A percentile compares a stretch with the other conserved stretches of the same genome.
phyloP scores from a whole-genome alignment of 768 basidiomycete genomes.

The Chiua virens region DNA sequence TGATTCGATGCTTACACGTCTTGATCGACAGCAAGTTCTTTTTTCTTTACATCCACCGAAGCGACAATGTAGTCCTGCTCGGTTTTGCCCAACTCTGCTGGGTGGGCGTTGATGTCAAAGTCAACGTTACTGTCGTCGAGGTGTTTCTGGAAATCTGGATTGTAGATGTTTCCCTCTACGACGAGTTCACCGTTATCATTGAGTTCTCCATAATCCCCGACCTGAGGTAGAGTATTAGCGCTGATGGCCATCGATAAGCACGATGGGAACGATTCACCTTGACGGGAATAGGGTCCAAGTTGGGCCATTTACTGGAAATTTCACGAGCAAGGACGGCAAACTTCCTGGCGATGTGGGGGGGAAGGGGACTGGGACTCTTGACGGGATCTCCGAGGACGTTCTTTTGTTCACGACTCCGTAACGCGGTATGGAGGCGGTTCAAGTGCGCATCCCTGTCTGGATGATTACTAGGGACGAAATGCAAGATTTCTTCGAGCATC shows the following conservation, averaged over 20 bases:
- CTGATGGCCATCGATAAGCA: neutral
- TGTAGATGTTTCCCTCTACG: constrained; percentile 28
- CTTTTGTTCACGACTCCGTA: too few species aligned
- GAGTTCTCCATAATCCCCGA: constrained; percentile 32
- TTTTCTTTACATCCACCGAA: constrained; percentile 16
- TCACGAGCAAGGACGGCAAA: constrained; percentile 30
- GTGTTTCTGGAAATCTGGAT: constrained; percentile 3
- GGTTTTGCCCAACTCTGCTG: neutral
- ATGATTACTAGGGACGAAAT: too few species aligned
- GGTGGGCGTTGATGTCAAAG: neutral
- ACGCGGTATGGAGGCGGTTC: too few species aligned
- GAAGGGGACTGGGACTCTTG: too few species aligned
- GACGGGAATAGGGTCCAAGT: constrained; percentile 32
- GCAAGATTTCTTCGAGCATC: too few species aligned
- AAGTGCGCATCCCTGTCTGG: too few species aligned
- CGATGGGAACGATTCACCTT: constrained; percentile 6
- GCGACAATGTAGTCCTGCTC: constrained; percentile 21
- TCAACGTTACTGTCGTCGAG: neutral
- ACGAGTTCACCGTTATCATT: constrained; percentile 6
- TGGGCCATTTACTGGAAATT: constrained; percentile 30
- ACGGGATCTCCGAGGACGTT: too few species aligned
- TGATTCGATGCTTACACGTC: neutral
- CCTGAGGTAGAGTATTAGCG: constrained; percentile 11
- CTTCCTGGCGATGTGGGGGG: constrained; percentile 20
- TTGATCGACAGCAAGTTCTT: constrained; percentile 10